Percentiles rank a stretch among this genome's conserved stretches.
phyloP scores from a whole-genome alignment of 2,329 filamentous ascomycete species.

The Ustulina deusta region DNA sequence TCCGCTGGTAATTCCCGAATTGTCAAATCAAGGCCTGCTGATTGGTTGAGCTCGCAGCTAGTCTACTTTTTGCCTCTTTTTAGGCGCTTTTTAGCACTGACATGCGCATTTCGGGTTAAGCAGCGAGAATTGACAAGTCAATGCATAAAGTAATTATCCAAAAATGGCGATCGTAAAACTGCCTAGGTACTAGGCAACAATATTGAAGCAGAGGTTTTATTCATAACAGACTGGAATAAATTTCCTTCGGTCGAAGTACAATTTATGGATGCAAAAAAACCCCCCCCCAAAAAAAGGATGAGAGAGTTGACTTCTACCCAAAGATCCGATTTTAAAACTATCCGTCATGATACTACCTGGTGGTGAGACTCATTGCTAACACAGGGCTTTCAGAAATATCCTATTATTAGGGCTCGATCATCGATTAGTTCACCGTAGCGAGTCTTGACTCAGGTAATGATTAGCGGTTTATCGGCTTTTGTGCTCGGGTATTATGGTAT shows the following conservation, averaged over 20 bases:
- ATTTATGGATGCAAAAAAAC: too few species aligned
- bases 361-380: background rate
- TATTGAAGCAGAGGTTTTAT: background rate
- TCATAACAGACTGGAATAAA: background rate
- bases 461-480: background rate
- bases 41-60: conserved; percentile 31
- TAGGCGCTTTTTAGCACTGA: background rate
- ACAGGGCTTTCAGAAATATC: background rate
- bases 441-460: background rate
- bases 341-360: background rate
- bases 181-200: too few species aligned
- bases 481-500: background rate
- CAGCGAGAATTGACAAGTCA: conserved; percentile 19
- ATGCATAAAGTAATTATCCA: conserved; percentile 4
- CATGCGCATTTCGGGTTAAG: conserved; percentile 27
- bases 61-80: background rate
- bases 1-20: conserved; percentile 35
- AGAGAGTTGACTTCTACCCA: background rate
- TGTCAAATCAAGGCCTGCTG: conserved; percentile 22
- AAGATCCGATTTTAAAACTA: background rate
- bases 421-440: background rate
- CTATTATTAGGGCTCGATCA: background rate
- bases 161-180: background rate
- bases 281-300: too few species aligned
- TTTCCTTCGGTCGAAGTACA: too few species aligned